Evolutionary conservation across 2,329 filamentous ascomycete species (phyloP), one percentile per base, ranked within the genome.

Genomic region (Sarocladiaceae sp.): DNA sequence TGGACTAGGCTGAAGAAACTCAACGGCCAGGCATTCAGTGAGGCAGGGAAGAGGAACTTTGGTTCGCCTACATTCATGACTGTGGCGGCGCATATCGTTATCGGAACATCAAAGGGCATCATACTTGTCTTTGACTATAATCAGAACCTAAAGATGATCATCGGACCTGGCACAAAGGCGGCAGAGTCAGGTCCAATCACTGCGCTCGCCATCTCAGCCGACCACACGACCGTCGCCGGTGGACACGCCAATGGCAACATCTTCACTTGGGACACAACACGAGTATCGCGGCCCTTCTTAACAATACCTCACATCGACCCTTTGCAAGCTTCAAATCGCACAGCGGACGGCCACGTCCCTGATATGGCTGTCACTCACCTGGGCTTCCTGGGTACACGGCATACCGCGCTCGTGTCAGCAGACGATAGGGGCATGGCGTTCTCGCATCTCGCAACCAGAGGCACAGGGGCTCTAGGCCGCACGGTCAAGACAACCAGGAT

Each of bases 401-500:
- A 94, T 62, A 99, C 94, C 13, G 94, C 95, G 3, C 76, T 99
- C 4, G 92, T 97, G 11, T 99, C 94, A 3, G 94, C 94, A 2
- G 92, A 99, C 68, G 89, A 96, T 62, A 83, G 83, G 47, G 94
- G 95, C 18, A 99, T 99, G 95, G 93, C 94, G 1, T 99, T 99
- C 67, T 97, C 94, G 3, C 95, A 99, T 69, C 79, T 99, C 10
- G 95, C 94, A 10, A 96, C 90, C 10, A 80, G 95, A 60, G 95
- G 94, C 2, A 86, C 95, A 33, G 94, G 94, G 3, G 81, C 91
- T 22, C 79, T 99, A 20, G 91, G 87, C 5, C 82, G 94, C 53
- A 86, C 84, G 0, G 88, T 99, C 44, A 96, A 90, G 71, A 96
- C 90, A 0, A 93, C 88, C 2, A 82, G 95, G 54, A 92, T 99